A percentile compares a stretch with the other conserved stretches of the same genome.
These are phyloP conservation scores for Chrysanthemum lavandulifolium DNA, from an alignment of 129 eudicot species.

Conservation along the genomic window DNA sequence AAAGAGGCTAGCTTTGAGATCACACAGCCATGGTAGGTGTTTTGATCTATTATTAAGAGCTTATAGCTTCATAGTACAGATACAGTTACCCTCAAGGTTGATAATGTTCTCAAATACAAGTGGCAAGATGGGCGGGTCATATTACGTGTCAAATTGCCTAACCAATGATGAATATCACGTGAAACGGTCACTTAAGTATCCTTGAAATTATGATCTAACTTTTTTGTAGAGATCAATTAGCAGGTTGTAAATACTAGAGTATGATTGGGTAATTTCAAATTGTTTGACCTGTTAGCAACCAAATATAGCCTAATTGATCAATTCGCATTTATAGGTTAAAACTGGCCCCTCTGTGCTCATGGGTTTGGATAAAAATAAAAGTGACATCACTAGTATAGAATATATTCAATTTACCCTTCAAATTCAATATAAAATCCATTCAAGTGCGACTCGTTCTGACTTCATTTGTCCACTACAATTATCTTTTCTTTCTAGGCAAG, in stretches of 20 bases:
- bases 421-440: too few species aligned
- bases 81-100: not conserved
- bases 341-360: too few species aligned
- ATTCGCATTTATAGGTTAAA: not conserved
- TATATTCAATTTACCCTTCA: too few species aligned
- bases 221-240: not conserved
- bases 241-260: not conserved
- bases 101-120: not conserved
- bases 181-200: too few species aligned
- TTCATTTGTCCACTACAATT: not conserved
- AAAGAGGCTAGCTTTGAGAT: not conserved
- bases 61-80: not conserved
- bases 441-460: not conserved
- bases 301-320: not conserved
- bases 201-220: not conserved
- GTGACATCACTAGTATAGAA: too few species aligned
- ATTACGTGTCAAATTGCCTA: too few species aligned
- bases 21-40: too few species aligned
- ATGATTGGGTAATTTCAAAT: not conserved
- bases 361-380: too few species aligned
- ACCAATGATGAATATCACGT: too few species aligned
- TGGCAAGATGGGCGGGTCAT: too few species aligned
- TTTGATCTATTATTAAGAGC: too few species aligned
- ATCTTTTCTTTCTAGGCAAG: not conserved
- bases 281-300: not conserved